phyloP scores from a whole-genome alignment of 345 rosid species.

The Citrus unshiu region DNA sequence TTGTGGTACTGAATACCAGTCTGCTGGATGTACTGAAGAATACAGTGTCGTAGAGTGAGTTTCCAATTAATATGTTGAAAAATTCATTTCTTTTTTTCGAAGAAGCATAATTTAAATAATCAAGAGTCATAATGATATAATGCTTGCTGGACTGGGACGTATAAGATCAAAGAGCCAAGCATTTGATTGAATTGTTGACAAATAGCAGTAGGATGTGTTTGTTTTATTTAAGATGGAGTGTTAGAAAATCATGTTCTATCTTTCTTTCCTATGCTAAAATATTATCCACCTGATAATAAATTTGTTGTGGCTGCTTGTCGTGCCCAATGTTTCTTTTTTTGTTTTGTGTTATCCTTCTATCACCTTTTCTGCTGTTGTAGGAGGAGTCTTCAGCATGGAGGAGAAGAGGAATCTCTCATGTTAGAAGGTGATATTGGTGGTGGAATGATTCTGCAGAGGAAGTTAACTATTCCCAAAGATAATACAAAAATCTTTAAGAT shows the following conservation, averaged over 20 bases:
- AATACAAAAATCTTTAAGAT: slow-evolving; percentile 47
- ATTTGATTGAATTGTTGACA: neutral
- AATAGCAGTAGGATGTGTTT: neutral
- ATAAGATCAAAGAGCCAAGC: neutral
- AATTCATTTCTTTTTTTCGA: neutral
- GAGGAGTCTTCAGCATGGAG: slow-evolving; percentile 73
- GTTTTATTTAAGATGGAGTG: neutral
- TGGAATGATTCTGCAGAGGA: slow-evolving; percentile 62
- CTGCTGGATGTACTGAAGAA: slow-evolving; percentile 88
- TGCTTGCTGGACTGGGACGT: neutral
- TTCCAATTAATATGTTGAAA: neutral
- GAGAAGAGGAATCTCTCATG: slow-evolving; percentile 63
- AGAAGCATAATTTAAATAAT: neutral
- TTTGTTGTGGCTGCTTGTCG: neutral
- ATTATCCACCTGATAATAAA: neutral
- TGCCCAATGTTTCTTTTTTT: neutral
- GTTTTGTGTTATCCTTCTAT: neutral
- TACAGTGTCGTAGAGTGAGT: slow-evolving; percentile 71
- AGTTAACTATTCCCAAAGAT: slow-evolving; percentile 43
- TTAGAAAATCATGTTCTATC: neutral
- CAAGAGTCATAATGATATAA: neutral
- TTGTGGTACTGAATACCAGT: slow-evolving; percentile 76
- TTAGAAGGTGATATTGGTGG: slow-evolving; percentile 82
- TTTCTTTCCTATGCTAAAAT: neutral
- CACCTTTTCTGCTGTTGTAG: slow-evolving; percentile 31